Evolutionary conservation across 148 eudicot species (phyloP), one percentile per base, ranked within the genome.

Genomic region (Rhododendron henanense): DNA sequence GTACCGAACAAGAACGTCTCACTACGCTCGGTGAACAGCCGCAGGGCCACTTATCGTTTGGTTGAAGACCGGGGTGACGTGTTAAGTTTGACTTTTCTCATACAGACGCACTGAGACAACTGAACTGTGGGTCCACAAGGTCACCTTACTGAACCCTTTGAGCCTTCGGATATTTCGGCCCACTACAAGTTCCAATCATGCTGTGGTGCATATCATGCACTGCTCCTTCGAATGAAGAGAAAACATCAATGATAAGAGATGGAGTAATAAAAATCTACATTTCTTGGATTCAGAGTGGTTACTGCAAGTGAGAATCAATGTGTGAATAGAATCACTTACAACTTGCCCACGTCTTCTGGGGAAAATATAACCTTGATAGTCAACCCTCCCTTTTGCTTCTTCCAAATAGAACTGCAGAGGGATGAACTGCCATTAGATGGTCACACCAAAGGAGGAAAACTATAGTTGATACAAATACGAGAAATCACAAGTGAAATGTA

Each of bases 341-440:
- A 87, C 86, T 50, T 93, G 78, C 61, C 96, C 96, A 55, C 90
- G 94, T 88, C 98, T 94, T 81, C 98, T 91, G 65, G 99, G 98
- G 81, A 93, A 90, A 85, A 97, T 95, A 88, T 95, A 97, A 50
- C 99, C 99, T 90, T 97, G 98, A 90, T 95, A 97, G 87, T 97
- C 95, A 57, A 94, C 98, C 45, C 87, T 95, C 41, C 96, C 98
- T 88, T 97, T 95, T 78, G 93, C 94, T 91, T 97, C 99, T 90
- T 97, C 99, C 79, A 97, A 88, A 89, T 95, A 97, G 84, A 97
- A 97, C 99, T 97, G 95, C 90, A 92, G 31, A 71, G 65, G 69
- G 69, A 67, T 67, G 2, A 82, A 61, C 48, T 16, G 6, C 25
- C 13, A 35, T 47, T 78, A 82, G 67, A 37, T 50, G 53, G 5